These are phyloP conservation scores for Salix koriyanagi DNA, from an alignment of 345 rosid genomes.

Conservation along the genomic window DNA sequence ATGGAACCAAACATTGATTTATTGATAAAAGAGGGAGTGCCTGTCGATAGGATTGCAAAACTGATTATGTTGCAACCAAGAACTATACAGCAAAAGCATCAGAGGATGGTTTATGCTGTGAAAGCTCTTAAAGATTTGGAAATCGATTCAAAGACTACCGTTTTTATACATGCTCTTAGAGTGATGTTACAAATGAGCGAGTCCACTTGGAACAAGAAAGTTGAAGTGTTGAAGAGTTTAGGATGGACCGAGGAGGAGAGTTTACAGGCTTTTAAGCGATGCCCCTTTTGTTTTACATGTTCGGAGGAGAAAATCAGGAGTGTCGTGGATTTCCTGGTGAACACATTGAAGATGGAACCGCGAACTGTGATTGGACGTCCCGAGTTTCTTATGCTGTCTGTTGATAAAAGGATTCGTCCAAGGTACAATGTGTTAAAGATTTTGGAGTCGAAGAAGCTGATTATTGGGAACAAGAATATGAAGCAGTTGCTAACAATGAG, in stretches of 20 bases:
- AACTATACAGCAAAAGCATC: background rate
- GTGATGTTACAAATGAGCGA: constrained; percentile 10
- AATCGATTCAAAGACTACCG: constrained; percentile 7
- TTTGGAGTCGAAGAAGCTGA: constrained; percentile 27
- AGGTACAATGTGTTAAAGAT: constrained; percentile 16
- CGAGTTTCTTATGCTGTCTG: background rate
- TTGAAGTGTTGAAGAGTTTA: constrained; percentile 25
- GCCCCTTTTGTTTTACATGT: constrained; percentile 1
- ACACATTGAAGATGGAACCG: constrained; percentile 10
- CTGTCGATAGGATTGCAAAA: background rate
- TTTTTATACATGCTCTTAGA: constrained; percentile 19
- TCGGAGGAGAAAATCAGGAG: constrained; percentile 21
- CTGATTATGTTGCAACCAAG: constrained; percentile 13
- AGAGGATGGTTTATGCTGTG: constrained; percentile 7
- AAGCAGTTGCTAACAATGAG: background rate
- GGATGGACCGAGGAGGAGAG: constrained; percentile 33
- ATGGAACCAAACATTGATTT: constrained; percentile 18
- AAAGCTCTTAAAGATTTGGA: constrained; percentile 16
- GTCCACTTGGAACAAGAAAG: constrained; percentile 18
- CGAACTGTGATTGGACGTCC: constrained; percentile 10
- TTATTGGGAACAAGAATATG: background rate
- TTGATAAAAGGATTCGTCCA: constrained; percentile 22
- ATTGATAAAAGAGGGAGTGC: constrained; percentile 17
- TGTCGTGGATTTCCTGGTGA: constrained; percentile 13
- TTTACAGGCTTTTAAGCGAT: constrained; percentile 6